These are phyloP conservation scores for Penicillium psychrosexuale DNA, from an alignment of 2,329 filamentous ascomycete species.

Conservation along the genomic window DNA sequence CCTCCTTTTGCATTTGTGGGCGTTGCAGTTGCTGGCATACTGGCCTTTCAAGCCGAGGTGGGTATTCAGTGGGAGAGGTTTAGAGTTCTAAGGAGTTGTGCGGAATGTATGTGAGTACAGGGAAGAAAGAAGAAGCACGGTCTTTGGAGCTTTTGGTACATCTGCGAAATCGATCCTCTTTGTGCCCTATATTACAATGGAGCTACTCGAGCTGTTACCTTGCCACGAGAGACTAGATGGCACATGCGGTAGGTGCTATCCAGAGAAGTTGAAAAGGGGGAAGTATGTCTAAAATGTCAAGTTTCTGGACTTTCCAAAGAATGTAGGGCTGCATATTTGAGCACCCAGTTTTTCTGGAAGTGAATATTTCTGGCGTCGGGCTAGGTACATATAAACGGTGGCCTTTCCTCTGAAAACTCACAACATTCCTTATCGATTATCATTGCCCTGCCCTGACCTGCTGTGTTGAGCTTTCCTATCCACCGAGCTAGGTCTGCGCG, in stretches of 20 bases:
- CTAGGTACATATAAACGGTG: not conserved
- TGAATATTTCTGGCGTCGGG: not conserved
- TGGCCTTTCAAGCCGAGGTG: not conserved
- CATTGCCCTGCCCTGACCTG: not conserved
- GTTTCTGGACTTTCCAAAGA: not conserved
- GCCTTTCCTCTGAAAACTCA: not conserved
- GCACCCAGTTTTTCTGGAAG: not conserved
- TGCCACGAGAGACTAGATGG: not conserved
- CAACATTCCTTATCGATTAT: not conserved
- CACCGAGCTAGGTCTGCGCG: not conserved
- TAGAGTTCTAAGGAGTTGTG: not conserved
- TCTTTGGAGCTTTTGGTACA: not conserved
- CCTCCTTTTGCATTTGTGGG: not conserved
- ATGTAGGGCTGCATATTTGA: slow-evolving; percentile 1
- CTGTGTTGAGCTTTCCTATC: not conserved
- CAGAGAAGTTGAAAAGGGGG: not conserved
- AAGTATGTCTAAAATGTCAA: not conserved
- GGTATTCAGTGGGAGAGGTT: not conserved
- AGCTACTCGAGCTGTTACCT: not conserved
- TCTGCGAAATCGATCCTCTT: too few relatives aligned
- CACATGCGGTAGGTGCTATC: not conserved
- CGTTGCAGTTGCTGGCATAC: not conserved
- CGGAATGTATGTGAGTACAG: not conserved
- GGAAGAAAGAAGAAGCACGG: not conserved
- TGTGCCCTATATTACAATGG: not conserved